Evolutionary conservation across 306 rosid species (phyloP).

Genomic region (Lagenaria siceraria): DNA sequence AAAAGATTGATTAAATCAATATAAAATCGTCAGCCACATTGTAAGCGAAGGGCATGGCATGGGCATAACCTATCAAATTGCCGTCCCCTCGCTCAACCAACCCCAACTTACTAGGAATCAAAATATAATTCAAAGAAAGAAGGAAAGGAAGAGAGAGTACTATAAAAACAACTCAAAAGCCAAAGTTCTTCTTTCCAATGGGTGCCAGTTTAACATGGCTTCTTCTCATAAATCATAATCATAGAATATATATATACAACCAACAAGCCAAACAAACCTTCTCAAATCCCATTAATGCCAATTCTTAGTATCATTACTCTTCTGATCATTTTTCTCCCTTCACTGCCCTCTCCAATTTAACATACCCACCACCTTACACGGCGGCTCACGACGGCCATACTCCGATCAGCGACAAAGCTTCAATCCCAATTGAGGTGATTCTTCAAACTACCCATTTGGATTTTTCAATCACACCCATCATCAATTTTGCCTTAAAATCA

Average conservation of each 20-base stretch:
- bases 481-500: neutral
- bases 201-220: slow-evolving; percentile 1
- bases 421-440: neutral
- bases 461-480: neutral
- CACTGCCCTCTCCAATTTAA: neutral
- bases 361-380: neutral
- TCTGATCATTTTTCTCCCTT: neutral
- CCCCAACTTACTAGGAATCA: slow-evolving; percentile 1
- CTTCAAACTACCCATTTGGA: neutral
- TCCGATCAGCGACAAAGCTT: neutral
- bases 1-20: neutral
- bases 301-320: neutral
- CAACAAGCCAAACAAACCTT: neutral
- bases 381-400: neutral
- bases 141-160: neutral
- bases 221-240: neutral
- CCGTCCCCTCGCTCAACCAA: neutral
- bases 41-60: neutral
- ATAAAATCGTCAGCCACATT: neutral
- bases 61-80: neutral
- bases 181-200: neutral
- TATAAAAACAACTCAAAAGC: slow-evolving; percentile 1
- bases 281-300: neutral
- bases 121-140: neutral
- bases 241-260: neutral